phyloP scores from a whole-genome alignment of 2,329 filamentous ascomycete species.

The Beauveria bassiana region DNA sequence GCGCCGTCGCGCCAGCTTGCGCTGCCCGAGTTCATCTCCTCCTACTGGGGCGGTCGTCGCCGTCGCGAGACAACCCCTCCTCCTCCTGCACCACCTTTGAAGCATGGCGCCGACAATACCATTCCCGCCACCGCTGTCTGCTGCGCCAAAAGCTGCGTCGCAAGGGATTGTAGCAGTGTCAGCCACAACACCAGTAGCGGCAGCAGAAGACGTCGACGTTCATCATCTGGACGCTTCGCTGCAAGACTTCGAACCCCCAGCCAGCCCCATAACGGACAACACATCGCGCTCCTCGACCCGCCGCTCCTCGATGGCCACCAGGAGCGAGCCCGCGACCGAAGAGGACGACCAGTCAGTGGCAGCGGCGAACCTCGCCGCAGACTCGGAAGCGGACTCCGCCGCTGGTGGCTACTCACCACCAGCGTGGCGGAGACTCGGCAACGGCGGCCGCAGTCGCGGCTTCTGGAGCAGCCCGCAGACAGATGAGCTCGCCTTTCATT shows the following conservation, averaged over 20 bases:
- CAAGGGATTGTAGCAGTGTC: conserved; percentile 4
- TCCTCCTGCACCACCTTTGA: neutral
- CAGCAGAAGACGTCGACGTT: conserved; percentile 23
- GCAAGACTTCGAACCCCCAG: conserved; percentile 47
- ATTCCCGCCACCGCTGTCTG: neutral
- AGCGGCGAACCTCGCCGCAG: conserved; percentile 29
- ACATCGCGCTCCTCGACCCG: conserved; percentile 17
- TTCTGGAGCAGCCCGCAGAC: conserved; percentile 45
- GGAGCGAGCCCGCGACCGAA: conserved; percentile 27
- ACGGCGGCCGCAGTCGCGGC: conserved; percentile 49
- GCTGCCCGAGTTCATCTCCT: conserved; percentile 2
- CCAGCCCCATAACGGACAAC: conserved; percentile 21
- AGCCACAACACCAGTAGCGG: conserved; percentile 6
- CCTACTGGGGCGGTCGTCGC: neutral
- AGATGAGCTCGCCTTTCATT: conserved; percentile 41
- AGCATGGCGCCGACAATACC: neutral
- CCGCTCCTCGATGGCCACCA: conserved; percentile 25
- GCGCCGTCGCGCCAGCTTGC: conserved; percentile 4
- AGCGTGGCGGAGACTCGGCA: conserved; percentile 53
- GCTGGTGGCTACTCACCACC: conserved; percentile 51
- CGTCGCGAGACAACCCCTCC: neutral
- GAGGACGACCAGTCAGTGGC: conserved; percentile 15
- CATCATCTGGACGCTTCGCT: conserved; percentile 44
- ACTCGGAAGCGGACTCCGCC: conserved; percentile 38
- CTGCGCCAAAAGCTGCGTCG: neutral